These are phyloP conservation scores for Amniculicola lignicola DNA, from an alignment of 495 filamentous ascomycete species.

Conservation along the genomic window DNA sequence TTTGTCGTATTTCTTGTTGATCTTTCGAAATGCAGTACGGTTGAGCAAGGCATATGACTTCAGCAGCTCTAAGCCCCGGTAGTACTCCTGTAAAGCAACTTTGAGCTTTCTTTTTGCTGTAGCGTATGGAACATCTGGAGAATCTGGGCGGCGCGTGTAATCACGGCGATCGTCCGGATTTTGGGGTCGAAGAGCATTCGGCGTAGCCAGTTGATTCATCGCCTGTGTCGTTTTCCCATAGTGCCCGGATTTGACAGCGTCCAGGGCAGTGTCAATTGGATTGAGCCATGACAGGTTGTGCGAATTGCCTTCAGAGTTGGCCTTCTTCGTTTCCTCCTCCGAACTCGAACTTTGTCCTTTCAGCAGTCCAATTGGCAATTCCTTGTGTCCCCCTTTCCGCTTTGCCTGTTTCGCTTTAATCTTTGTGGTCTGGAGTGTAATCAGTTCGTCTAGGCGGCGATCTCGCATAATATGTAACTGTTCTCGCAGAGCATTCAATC, in stretches of 20 bases:
- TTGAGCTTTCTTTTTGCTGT: slow-evolving; percentile 89
- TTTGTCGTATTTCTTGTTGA: slow-evolving; percentile 99
- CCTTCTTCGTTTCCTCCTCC: slow-evolving; percentile 12
- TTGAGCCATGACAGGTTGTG: slow-evolving; percentile 29
- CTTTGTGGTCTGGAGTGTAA: slow-evolving; percentile 41
- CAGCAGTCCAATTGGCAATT: not conserved
- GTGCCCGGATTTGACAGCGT: slow-evolving; percentile 40
- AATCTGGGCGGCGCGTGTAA: slow-evolving; percentile 40
- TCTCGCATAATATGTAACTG: slow-evolving; percentile 88
- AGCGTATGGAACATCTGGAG: slow-evolving; percentile 66
- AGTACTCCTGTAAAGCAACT: slow-evolving; percentile 84
- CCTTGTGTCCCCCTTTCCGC: not conserved
- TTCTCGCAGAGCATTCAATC: slow-evolving; percentile 65
- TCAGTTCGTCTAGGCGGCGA: slow-evolving; percentile 68
- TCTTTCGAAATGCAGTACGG: slow-evolving; percentile 88
- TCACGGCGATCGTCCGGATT: slow-evolving; percentile 29
- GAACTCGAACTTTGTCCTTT: slow-evolving; percentile 19
- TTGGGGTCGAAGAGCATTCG: slow-evolving; percentile 37
- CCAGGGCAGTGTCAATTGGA: slow-evolving; percentile 38
- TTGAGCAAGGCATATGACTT: slow-evolving; percentile 89
- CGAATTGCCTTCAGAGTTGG: not conserved
- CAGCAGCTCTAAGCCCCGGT: slow-evolving; percentile 83
- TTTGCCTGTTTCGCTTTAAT: slow-evolving; percentile 34
- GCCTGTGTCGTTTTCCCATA: slow-evolving; percentile 59
- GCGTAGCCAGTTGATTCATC: slow-evolving; percentile 52